These are phyloP conservation scores for Mycoemilia scoparia DNA, from an alignment of 192 early-diverging fungal genomes.

Conservation along the genomic window DNA sequence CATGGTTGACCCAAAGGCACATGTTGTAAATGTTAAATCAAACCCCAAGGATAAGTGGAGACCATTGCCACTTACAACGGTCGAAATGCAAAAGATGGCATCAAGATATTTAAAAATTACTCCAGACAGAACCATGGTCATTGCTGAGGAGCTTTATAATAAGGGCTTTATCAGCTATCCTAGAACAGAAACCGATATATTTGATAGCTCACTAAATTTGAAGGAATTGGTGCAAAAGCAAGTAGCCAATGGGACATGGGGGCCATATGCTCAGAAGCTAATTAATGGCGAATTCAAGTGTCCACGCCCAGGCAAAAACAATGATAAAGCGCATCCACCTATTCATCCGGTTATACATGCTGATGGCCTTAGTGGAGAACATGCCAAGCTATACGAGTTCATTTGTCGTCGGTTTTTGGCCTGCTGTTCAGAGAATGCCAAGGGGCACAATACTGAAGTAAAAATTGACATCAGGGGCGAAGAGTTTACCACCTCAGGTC, in stretches of 20 bases:
- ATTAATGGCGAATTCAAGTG: constrained; percentile 42
- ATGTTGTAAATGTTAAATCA: constrained; percentile 34
- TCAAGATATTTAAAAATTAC: constrained; percentile 49
- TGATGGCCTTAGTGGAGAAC: constrained; percentile 38
- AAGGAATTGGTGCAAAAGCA: constrained; percentile 44
- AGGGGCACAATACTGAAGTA: constrained; percentile 65
- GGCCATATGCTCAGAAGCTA: constrained; percentile 32
- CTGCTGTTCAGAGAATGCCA: constrained; percentile 79
- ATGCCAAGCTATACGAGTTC: constrained; percentile 68
- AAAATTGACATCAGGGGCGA: constrained; percentile 53
- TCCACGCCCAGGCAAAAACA: constrained; percentile 67
- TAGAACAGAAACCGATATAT: constrained; percentile 90
- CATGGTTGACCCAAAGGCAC: constrained; percentile 34
- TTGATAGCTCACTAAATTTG: constrained; percentile 55
- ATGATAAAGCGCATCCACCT: constrained; percentile 95
- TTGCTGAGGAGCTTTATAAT: constrained; percentile 80
- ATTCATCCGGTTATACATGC: constrained; percentile 70
- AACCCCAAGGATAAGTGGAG: constrained; percentile 70
- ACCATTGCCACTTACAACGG: constrained; percentile 82
- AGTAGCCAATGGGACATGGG: constrained; percentile 22
- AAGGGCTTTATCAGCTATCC: constrained; percentile 87
- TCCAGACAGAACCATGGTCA: constrained; percentile 60
- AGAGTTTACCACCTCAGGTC: constrained; percentile 46
- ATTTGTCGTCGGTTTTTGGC: constrained; percentile 76
- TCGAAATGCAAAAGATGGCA: constrained; percentile 79